Evolutionary conservation across 2,329 filamentous ascomycete genomes (phyloP), one percentile per base, ranked within the genome.

Genomic region (Alternaria arborescens): DNA sequence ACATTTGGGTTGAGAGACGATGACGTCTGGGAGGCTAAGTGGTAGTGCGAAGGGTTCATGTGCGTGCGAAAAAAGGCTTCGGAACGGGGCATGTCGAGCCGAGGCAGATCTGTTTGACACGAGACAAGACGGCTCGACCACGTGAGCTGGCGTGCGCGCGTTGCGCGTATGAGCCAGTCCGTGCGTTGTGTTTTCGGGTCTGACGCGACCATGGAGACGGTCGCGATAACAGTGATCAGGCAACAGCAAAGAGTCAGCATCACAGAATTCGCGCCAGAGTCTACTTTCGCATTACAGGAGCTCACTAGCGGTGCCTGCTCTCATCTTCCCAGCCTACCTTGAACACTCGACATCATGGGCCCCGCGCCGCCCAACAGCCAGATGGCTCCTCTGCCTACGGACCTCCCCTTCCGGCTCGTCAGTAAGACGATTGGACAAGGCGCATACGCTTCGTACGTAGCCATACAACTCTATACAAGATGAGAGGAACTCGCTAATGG

Each of bases 351-450:
- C 53, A 62, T 38, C 43, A 72, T 72, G 70, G 66, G 60, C 32
- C 60, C 65, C 42, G 70, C 70, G 42, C 72, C 72, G 56, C 72
- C 72, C 60, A 69, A 70, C 86, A 97, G 93, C 68, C 95, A 99
- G 82, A 82, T 94, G 70, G 93, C 93, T 75, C 93, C 94, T 67
- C 83, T 98, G 52, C 95, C 95, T 24, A 83, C 74, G 64, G 88
- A 97, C 74, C 85, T 99, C 51, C 95, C 95, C 53, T 99, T 99
- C 79, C 89, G 94, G 67, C 90, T 99, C 74, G 87, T 99, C 72
- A 98, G 95, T 62, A 95, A 95, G 79, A 99, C 95, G 14, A 97
- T 99, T 71, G 95, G 95, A 57, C 91, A 93, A 77, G 95, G 95
- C 71, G 95, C 95, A 71, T 99, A 99, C 85, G 95, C 95, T 77